phyloP scores from a whole-genome alignment of 2,329 filamentous ascomycete genomes.

The Penicillium sp. region DNA sequence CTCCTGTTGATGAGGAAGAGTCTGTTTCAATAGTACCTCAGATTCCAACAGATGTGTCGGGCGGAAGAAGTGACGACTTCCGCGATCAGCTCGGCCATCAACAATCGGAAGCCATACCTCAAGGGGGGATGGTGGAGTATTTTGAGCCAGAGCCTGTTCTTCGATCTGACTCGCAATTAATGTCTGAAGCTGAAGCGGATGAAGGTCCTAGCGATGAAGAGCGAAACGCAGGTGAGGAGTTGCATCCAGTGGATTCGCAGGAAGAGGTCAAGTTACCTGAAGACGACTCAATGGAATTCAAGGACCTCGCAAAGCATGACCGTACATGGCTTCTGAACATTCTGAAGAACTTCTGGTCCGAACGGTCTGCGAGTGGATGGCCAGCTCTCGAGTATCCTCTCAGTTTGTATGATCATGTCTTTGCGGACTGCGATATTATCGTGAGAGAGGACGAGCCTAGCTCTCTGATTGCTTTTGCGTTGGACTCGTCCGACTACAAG shows the following conservation, averaged over 20 bases:
- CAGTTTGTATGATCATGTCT: constrained; percentile 83
- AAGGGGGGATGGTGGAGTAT: constrained; percentile 33
- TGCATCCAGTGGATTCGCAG: constrained; percentile 54
- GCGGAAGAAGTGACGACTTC: constrained; percentile 28
- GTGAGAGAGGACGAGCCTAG: constrained; percentile 96
- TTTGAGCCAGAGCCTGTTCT: constrained; percentile 40
- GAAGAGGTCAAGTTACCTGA: constrained; percentile 52
- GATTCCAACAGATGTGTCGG: constrained; percentile 31
- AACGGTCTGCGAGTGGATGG: constrained; percentile 94
- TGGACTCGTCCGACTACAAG: constrained; percentile 83
- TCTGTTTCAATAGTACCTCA: constrained; percentile 28
- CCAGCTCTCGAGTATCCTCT: constrained; percentile 87
- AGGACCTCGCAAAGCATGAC: constrained; percentile 85
- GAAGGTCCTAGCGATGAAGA: constrained; percentile 68
- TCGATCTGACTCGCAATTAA: constrained; percentile 47
- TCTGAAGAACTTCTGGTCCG: constrained; percentile 96
- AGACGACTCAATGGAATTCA: constrained; percentile 54
- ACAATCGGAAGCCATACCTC: constrained; percentile 31
- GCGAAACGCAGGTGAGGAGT: constrained; percentile 63
- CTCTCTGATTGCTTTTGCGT: constrained; percentile 87
- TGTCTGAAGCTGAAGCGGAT: constrained; percentile 66
- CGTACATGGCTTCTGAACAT: constrained; percentile 92
- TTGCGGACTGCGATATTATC: constrained; percentile 94
- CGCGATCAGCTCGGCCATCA: constrained; percentile 20
- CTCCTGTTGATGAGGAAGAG: constrained; percentile 58